Evolutionary conservation across 2,329 filamentous ascomycete genomes (phyloP).

Genomic region (Plenodomus lindquistii): DNA sequence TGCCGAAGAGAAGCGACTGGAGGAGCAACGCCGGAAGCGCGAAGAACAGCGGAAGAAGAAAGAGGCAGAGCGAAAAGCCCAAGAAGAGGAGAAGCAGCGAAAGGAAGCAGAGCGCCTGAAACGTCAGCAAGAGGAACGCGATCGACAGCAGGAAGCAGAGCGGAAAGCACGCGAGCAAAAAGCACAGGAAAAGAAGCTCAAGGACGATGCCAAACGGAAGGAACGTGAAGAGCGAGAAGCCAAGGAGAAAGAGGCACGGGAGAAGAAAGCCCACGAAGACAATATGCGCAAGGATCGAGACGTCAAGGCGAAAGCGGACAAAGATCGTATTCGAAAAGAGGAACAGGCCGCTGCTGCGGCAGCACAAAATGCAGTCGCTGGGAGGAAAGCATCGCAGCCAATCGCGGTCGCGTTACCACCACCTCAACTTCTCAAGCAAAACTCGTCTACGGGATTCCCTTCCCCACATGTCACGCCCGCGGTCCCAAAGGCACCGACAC

Average conservation of each 20-base stretch:
- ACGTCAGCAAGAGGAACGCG: conserved; percentile 79
- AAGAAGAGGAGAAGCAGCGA: conserved; percentile 81
- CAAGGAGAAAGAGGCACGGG: conserved; percentile 75
- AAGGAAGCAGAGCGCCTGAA: conserved; percentile 86
- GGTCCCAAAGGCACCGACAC: conserved; percentile 79
- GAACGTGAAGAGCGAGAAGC: conserved; percentile 65
- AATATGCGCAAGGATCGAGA: conserved; percentile 66
- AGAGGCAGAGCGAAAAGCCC: conserved; percentile 85
- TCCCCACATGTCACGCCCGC: conserved; percentile 86
- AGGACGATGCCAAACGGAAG: conserved; percentile 74
- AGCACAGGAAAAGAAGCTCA: conserved; percentile 78
- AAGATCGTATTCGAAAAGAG: conserved; percentile 48
- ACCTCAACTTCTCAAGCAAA: conserved; percentile 58
- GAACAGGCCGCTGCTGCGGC: conserved; percentile 44
- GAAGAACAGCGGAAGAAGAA: conserved; percentile 92
- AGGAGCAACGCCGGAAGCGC: conserved; percentile 78
- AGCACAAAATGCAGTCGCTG: conserved; percentile 29
- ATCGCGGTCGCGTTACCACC: conserved; percentile 57
- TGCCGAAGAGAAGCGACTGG: conserved; percentile 75
- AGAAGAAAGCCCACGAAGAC: conserved; percentile 64
- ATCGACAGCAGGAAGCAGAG: conserved; percentile 82
- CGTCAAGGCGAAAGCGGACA: conserved; percentile 51
- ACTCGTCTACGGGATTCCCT: conserved; percentile 57
- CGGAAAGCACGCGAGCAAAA: conserved; percentile 80
- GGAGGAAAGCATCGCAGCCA: conserved; percentile 44